These are phyloP conservation scores for Paramarasmius palmivorus DNA, from an alignment of 1,284 basidiomycete species.

Conservation along the genomic window DNA sequence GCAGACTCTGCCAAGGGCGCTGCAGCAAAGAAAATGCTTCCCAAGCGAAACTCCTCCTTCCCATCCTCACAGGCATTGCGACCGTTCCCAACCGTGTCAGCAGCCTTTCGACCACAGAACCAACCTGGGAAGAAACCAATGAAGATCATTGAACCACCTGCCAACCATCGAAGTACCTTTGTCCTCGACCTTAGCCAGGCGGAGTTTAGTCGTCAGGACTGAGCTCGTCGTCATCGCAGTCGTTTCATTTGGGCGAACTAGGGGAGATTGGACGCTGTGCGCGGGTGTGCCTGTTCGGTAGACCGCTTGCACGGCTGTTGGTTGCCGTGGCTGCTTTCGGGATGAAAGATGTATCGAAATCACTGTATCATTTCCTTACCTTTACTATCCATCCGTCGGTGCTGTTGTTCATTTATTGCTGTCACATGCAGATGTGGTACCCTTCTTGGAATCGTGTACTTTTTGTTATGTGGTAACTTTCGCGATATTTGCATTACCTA, in stretches of 20 bases:
- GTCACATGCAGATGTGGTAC: background rate
- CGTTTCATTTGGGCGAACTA: background rate
- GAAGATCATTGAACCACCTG: slow-evolving; percentile 77
- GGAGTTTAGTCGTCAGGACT: slow-evolving; percentile 75
- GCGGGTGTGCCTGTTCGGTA: background rate
- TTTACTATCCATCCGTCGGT: background rate
- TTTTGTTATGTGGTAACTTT: background rate
- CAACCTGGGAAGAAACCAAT: slow-evolving; percentile 33
- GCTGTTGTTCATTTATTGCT: background rate
- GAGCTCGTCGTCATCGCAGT: slow-evolving; percentile 17
- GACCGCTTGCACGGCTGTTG: too few species aligned
- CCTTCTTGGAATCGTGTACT: background rate
- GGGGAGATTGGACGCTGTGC: background rate
- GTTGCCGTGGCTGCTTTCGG: too few species aligned
- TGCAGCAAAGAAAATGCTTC: slow-evolving; percentile 21
- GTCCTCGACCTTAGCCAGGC: slow-evolving; percentile 78
- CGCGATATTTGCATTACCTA: background rate
- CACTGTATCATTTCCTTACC: background rate
- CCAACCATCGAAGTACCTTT: slow-evolving; percentile 67
- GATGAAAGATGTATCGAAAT: too few species aligned
- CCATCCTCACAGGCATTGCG: slow-evolving; percentile 70
- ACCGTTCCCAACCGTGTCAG: slow-evolving; percentile 67
- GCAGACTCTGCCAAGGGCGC: slow-evolving; percentile 37
- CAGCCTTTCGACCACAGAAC: slow-evolving; percentile 32
- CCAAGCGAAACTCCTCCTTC: slow-evolving; percentile 52